phyloP scores from a whole-genome alignment of 2,329 filamentous ascomycete genomes.

The Phyllachora maydis region DNA sequence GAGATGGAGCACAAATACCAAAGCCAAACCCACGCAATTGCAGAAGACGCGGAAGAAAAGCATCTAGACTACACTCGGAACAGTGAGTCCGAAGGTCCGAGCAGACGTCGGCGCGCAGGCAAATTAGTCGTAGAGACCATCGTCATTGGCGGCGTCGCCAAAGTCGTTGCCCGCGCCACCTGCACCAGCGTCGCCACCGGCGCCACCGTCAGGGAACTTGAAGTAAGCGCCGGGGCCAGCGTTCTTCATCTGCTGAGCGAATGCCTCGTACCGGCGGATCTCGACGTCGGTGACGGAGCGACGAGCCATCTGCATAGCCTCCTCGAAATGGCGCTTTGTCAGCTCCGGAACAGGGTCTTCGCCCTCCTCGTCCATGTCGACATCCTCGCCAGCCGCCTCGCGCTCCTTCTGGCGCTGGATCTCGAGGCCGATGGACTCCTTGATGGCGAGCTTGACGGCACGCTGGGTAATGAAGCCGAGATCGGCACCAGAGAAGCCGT shows the following conservation, averaged over 20 bases:
- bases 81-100: too few relatives aligned
- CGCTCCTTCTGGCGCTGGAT: slow-evolving; percentile 82
- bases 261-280: slow-evolving; percentile 95
- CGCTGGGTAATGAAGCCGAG: slow-evolving; percentile 97
- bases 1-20: too few relatives aligned
- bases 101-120: too few relatives aligned
- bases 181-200: slow-evolving; percentile 41
- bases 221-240: slow-evolving; percentile 89
- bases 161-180: slow-evolving; percentile 42
- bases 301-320: slow-evolving; percentile 90
- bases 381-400: slow-evolving; percentile 64
- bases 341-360: slow-evolving; percentile 94
- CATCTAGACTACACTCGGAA: too few relatives aligned
- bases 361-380: slow-evolving; percentile 63
- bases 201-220: slow-evolving; percentile 70
- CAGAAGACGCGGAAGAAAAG: too few relatives aligned
- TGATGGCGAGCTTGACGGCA: slow-evolving; percentile 98
- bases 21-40: too few relatives aligned
- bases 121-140: slow-evolving; percentile 85
- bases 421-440: slow-evolving; percentile 76
- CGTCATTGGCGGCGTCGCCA: slow-evolving; percentile 78
- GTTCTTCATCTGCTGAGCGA: slow-evolving; percentile 98
- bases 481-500: slow-evolving; percentile 99
- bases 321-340: slow-evolving; percentile 92
- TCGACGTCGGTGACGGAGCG: slow-evolving; percentile 91